Percentiles rank a stretch among this genome's conserved stretches.
Conservation (phyloP, 805 yeast genomes). For the Lipomyces chichibuensis region DNA sequence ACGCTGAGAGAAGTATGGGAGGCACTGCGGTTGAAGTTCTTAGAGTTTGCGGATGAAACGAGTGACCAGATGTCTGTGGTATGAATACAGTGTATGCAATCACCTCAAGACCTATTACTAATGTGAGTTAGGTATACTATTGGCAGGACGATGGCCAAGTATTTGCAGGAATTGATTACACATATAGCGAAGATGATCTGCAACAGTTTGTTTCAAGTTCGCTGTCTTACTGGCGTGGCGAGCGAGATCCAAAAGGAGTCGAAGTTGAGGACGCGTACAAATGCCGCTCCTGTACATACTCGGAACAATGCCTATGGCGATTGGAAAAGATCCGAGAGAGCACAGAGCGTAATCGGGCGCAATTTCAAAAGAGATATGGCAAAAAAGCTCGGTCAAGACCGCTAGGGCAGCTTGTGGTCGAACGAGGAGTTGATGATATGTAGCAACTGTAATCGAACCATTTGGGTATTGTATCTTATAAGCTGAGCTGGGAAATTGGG, state of each 20-base stretch:
- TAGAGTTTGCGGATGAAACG: slow-evolving; percentile 15
- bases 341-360: slow-evolving; percentile 19
- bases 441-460: background rate
- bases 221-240: slow-evolving; percentile 29
- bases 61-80: slow-evolving; percentile 18
- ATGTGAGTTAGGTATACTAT: slow-evolving; percentile 13
- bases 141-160: slow-evolving; percentile 24
- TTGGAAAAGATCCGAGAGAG: slow-evolving; percentile 21
- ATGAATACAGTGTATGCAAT: background rate
- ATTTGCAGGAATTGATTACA: slow-evolving; percentile 28
- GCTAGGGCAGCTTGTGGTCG: slow-evolving; percentile 16
- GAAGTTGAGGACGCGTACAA: slow-evolving; percentile 35
- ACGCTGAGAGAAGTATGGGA: slow-evolving; percentile 29
- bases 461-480: background rate
- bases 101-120: background rate
- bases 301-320: slow-evolving; percentile 29
- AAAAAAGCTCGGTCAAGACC: background rate
- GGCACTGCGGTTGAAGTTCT: slow-evolving; percentile 12
- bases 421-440: background rate
- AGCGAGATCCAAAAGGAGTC: slow-evolving; percentile 34
- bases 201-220: background rate
- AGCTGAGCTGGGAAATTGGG: background rate
- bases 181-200: slow-evolving; percentile 16
- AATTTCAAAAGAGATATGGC: slow-evolving; percentile 16
- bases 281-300: slow-evolving; percentile 30